Percentiles rank a stretch among this genome's conserved stretches.
Evolutionary conservation across 2,329 filamentous ascomycete genomes (phyloP).

Genomic region (Clonostachys byssicola): DNA sequence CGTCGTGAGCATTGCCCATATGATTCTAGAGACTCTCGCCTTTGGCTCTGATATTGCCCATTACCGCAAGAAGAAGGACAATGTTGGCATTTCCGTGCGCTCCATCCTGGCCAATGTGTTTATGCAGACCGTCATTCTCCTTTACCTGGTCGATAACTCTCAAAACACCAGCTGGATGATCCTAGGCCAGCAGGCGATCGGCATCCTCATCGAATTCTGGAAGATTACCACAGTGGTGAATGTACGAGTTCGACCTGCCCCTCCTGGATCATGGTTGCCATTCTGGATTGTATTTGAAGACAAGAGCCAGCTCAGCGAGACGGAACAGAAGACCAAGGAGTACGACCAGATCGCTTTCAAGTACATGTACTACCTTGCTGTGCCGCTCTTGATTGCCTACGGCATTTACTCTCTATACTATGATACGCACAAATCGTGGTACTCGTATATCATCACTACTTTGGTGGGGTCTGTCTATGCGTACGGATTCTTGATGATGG

Average conservation of each 20-base stretch:
- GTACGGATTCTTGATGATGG: slow-evolving; percentile 99
- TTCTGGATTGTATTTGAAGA: slow-evolving; percentile 86
- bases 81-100: slow-evolving; percentile 91
- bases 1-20: slow-evolving; percentile 82
- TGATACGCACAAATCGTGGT: slow-evolving; percentile 96
- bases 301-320: slow-evolving; percentile 93
- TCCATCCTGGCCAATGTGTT: slow-evolving; percentile 96
- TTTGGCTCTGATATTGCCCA: slow-evolving; percentile 98
- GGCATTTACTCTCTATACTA: slow-evolving; percentile 89
- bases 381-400: slow-evolving; percentile 85
- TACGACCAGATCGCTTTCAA: slow-evolving; percentile 98
- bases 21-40: slow-evolving; percentile 91
- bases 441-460: slow-evolving; percentile 91
- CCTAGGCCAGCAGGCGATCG: slow-evolving; percentile 84
- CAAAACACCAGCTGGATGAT: slow-evolving; percentile 99
- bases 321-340: slow-evolving; percentile 96
- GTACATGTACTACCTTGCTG: slow-evolving; percentile 90
- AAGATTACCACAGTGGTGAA: slow-evolving; percentile 96
- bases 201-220: slow-evolving; percentile 70
- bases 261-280: slow-evolving; percentile 67
- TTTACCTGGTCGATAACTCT: slow-evolving; percentile 95
- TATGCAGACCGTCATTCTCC: slow-evolving; percentile 94
- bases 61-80: slow-evolving; percentile 99
- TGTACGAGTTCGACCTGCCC: slow-evolving; percentile 70
- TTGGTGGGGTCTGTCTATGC: slow-evolving; percentile 95